Percentiles rank a stretch among this genome's conserved stretches.
These are phyloP conservation scores for Macrocybe gigantea DNA, from an alignment of 768 basidiomycete genomes.

Conservation along the genomic window DNA sequence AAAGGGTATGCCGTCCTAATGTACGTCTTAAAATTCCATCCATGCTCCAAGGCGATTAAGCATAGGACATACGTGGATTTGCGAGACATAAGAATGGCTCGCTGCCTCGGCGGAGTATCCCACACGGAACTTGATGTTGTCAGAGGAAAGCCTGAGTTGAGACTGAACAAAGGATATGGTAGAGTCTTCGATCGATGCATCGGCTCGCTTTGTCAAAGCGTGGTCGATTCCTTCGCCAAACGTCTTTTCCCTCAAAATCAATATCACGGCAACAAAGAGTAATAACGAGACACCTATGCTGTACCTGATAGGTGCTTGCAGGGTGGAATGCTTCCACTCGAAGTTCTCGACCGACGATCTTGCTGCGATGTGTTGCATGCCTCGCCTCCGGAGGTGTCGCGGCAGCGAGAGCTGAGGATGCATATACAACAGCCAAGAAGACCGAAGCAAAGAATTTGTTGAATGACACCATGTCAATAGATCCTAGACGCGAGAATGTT, in stretches of 20 bases:
- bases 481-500: too few relatives aligned
- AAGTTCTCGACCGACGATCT: constrained; percentile 21
- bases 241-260: constrained; percentile 14
- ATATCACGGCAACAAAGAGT: background rate
- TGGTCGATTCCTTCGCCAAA: constrained; percentile 25
- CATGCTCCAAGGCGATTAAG: too few relatives aligned
- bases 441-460: constrained; percentile 25
- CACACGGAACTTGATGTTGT: background rate
- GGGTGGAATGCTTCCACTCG: constrained; percentile 31
- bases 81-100: too few relatives aligned
- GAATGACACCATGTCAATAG: constrained; percentile 14
- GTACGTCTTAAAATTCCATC: too few relatives aligned
- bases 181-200: constrained; percentile 15
- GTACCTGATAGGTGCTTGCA: constrained; percentile 27
- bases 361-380: constrained; percentile 25
- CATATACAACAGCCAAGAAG: constrained; percentile 20
- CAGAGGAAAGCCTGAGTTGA: constrained; percentile 16
- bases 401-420: constrained; percentile 18
- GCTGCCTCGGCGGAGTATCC: too few relatives aligned
- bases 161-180: constrained; percentile 19
- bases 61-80: too few relatives aligned
- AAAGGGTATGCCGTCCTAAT: constrained; percentile 21
- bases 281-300: background rate
- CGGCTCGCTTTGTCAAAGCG: constrained; percentile 19
- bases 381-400: constrained; percentile 21